phyloP scores from a whole-genome alignment of 371 early-diverging fungal genomes.

The Saksenaea vasiformis region DNA sequence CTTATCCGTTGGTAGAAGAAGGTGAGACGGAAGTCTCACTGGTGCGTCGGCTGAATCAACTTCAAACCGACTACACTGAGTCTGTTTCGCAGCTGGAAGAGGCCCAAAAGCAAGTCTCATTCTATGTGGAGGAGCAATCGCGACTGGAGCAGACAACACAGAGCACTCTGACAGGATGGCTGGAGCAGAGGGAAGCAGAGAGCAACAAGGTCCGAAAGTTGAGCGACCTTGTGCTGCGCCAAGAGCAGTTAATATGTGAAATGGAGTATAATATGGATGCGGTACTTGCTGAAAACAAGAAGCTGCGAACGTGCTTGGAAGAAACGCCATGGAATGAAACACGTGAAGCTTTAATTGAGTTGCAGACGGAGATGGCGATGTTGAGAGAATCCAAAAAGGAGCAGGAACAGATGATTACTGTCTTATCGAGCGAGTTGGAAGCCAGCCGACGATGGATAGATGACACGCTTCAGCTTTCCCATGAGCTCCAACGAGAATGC shows the following conservation, averaged over 20 bases:
- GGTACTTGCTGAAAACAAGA: constrained; percentile 5
- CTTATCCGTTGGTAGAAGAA: background rate
- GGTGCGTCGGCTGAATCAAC: background rate
- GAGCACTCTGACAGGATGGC: background rate
- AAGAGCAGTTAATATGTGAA: constrained; percentile 22
- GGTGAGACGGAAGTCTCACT: background rate
- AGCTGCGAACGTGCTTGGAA: constrained; percentile 8
- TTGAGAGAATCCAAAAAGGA: constrained; percentile 13
- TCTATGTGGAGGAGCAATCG: background rate
- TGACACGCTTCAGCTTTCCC: background rate
- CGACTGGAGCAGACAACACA: constrained; percentile 2
- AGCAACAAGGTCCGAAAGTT: constrained; percentile 11
- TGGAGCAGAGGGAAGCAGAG: constrained; percentile 9
- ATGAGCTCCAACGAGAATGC: constrained; percentile 7
- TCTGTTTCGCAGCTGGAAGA: background rate
- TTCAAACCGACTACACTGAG: background rate
- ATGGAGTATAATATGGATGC: constrained; percentile 1
- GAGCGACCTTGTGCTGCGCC: constrained; percentile 11
- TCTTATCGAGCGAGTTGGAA: constrained; percentile 10
- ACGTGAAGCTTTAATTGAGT: background rate
- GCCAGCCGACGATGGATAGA: constrained; percentile 4
- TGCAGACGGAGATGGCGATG: constrained; percentile 3
- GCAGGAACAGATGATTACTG: constrained; percentile 9
- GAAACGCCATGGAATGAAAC: constrained; percentile 8
- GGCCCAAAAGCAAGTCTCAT: background rate